These are phyloP conservation scores for Wallemia mellicola DNA, from an alignment of 1,284 basidiomycete genomes.

Conservation along the genomic window DNA sequence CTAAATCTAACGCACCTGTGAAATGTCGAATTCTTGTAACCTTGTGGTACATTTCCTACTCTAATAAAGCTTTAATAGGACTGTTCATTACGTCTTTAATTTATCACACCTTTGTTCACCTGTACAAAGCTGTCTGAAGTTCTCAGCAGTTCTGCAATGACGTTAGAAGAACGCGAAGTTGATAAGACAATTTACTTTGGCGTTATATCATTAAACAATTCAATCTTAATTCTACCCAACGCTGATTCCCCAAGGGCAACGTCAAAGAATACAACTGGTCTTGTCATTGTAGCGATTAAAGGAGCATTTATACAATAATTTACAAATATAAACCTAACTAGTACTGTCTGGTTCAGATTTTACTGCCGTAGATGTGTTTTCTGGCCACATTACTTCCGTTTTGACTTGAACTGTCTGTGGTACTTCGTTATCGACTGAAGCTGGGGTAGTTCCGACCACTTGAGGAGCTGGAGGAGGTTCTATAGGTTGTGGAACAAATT, in stretches of 20 bases:
- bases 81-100: neutral
- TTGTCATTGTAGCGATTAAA: neutral
- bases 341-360: neutral
- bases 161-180: neutral
- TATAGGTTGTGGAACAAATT: neutral
- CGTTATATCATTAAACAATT: slow-evolving; percentile 65
- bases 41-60: slow-evolving; percentile 32
- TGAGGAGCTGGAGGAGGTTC: neutral
- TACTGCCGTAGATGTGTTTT: neutral
- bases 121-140: slow-evolving; percentile 87
- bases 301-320: neutral
- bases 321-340: neutral
- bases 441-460: too few species aligned
- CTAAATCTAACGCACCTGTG: slow-evolving; percentile 32
- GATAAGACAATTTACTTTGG: slow-evolving; percentile 29
- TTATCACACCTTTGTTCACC: slow-evolving; percentile 51
- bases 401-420: too few species aligned
- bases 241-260: slow-evolving; percentile 80
- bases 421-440: too few species aligned
- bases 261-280: slow-evolving; percentile 90
- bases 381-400: neutral
- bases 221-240: slow-evolving; percentile 82
- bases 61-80: neutral
- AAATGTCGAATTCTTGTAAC: slow-evolving; percentile 64
- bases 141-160: slow-evolving; percentile 53